These are phyloP conservation scores for Barnettozyma botsteinii DNA, from an alignment of 805 yeast species.

Conservation along the genomic window DNA sequence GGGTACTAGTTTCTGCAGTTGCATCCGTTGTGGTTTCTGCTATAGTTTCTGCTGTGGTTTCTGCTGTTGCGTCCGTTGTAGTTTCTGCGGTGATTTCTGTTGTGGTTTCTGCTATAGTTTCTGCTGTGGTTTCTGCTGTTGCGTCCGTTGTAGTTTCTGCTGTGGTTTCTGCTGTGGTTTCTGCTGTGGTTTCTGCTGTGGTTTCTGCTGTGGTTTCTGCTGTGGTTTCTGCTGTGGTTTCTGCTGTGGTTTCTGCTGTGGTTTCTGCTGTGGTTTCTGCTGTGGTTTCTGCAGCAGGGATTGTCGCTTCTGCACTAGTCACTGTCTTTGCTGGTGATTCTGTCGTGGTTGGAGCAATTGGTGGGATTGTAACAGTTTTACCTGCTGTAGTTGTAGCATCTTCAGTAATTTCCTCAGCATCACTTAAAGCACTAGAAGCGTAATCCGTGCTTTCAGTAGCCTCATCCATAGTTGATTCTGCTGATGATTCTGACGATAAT, in stretches of 20 bases:
- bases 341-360: background rate
- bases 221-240: conserved; percentile 1
- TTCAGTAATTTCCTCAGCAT: no score
- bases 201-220: background rate
- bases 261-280: conserved; percentile 5
- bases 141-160: background rate
- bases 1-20: no score
- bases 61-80: no score
- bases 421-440: no score
- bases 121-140: background rate
- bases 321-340: background rate
- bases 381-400: background rate
- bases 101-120: background rate
- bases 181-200: background rate
- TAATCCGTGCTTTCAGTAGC: no score
- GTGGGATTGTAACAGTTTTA: background rate
- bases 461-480: background rate
- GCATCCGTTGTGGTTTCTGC: no score
- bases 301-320: background rate
- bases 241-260: conserved; percentile 5
- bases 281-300: background rate
- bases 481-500: background rate
- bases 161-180: background rate
- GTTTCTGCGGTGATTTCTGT: conserved; percentile 6
- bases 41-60: conserved; percentile 3